Evolutionary conservation across 2,329 filamentous ascomycete genomes (phyloP).

Genomic region (Alternaria conjuncta): DNA sequence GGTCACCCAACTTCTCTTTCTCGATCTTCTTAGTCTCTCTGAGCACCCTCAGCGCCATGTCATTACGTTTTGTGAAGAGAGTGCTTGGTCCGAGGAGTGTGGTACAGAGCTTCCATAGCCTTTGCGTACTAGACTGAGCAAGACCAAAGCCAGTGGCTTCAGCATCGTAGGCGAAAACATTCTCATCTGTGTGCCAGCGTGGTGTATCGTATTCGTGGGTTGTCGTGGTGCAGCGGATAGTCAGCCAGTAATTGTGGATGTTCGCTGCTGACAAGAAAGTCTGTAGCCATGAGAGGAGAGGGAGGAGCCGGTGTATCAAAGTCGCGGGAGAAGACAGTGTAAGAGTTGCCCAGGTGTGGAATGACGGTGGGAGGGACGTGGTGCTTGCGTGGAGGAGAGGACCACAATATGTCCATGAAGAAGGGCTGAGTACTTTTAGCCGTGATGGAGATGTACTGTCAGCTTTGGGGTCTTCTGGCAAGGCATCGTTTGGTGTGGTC

Average conservation of each 20-base stretch:
- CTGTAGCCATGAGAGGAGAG: background rate
- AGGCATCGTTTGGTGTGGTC: background rate
- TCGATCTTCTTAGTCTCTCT: background rate
- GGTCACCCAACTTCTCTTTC: background rate
- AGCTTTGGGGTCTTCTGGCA: background rate
- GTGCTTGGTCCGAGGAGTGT: conserved; percentile 25
- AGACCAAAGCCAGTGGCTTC: background rate
- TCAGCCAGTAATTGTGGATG: conserved; percentile 56
- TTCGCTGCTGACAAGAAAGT: background rate
- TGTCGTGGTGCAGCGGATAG: conserved; percentile 55
- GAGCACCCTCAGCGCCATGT: background rate
- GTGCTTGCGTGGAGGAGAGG: background rate
- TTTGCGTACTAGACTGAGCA: background rate
- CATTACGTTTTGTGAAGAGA: background rate
- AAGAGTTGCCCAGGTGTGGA: background rate
- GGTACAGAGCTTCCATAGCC: conserved; percentile 57
- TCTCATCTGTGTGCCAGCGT: conserved; percentile 59
- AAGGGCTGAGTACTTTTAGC: background rate
- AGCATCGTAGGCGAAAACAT: conserved; percentile 50
- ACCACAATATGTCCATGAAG: background rate
- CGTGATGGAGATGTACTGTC: background rate
- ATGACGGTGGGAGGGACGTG: background rate
- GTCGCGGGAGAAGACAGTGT: background rate
- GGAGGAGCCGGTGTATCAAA: background rate
- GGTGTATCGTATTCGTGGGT: conserved; percentile 54